phyloP scores from a whole-genome alignment of 2,329 filamentous ascomycete species.

The Exophiala lecanii-corni region DNA sequence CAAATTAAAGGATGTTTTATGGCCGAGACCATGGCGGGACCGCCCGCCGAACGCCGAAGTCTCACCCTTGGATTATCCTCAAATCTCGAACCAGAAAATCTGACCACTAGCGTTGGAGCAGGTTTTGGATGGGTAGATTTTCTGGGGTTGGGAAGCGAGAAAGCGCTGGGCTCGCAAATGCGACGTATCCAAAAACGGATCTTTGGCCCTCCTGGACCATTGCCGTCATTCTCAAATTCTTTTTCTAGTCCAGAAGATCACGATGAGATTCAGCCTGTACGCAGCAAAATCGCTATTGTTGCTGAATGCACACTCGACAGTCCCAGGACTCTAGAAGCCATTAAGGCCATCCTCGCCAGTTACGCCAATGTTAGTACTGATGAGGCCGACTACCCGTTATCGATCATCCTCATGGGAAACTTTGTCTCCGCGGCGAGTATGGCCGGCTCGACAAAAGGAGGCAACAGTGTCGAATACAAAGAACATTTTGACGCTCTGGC shows the following conservation, averaged over 20 bases:
- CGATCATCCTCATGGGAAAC: constrained; percentile 80
- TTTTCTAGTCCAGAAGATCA: constrained; percentile 29
- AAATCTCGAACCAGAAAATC: constrained; percentile 32
- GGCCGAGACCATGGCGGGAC: constrained; percentile 84
- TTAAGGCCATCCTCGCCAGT: constrained; percentile 69
- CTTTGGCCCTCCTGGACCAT: constrained; percentile 38
- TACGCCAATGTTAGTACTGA: constrained; percentile 61
- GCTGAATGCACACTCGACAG: constrained; percentile 84
- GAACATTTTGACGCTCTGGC: constrained; percentile 90
- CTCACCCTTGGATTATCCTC: constrained; percentile 69
- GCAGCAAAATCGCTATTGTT: constrained; percentile 64
- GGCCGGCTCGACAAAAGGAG: constrained; percentile 59
- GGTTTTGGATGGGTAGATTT: constrained; percentile 98
- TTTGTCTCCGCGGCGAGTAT: constrained; percentile 61
- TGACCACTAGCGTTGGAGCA: constrained; percentile 50
- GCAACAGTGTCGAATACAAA: constrained; percentile 91
- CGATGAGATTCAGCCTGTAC: constrained; percentile 25
- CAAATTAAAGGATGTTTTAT: constrained; percentile 89
- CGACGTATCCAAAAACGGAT: constrained; percentile 69
- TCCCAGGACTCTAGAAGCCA: constrained; percentile 72
- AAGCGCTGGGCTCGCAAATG: constrained; percentile 78
- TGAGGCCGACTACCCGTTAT: constrained; percentile 61
- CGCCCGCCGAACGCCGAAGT: constrained; percentile 80
- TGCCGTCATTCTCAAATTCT: constrained; percentile 29
- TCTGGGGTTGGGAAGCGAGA: constrained; percentile 82